Evolutionary conservation across 176 grass and related monocot species (phyloP), one percentile per base, ranked within the genome.

Genomic region (Phoenix roebelenii): DNA sequence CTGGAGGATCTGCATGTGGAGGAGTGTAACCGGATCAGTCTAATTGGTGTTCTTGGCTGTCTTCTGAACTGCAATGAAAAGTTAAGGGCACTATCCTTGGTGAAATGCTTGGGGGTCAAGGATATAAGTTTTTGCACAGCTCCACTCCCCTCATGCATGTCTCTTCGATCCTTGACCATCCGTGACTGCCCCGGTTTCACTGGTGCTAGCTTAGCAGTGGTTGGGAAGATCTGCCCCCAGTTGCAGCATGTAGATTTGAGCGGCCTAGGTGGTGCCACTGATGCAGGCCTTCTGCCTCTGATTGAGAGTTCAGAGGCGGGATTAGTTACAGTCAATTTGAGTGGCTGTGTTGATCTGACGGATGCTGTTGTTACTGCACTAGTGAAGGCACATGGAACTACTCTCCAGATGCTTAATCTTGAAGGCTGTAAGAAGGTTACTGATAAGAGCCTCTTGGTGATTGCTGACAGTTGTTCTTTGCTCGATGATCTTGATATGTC

Each of bases 381-480:
- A 65, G 88, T 89, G 15, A 98, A 89, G 73, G 58, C 73, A 7
- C 88, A 92, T 51, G 93, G 88, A 9, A 67, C n/a, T 71, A 83
- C 78, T 25, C 84, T 98, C 26, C 66, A 72, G 64, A 74, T 70
- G 39, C 81, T 98, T 53, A 85, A 84, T 58, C 81, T 98, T 15
- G 88, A 98, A 63, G 88, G 93, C 12, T 98, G 93, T 78, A 92
- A 76, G 14, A 88, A 89, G 73, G 69, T 98, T 51, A 89, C 88
- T 7, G 88, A 98, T 79, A 81, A 72, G 58, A 92, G 77, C 54
- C 66, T 92, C 9, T 68, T 85, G 55, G 84, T 77, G 51, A 83
- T 98, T 39, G 83, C 78, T 9, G 82, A 93, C 61, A 68, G 66
- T 9, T 98, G 93, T 58, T 59, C 23, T 16, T 69, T 76, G 51